These are phyloP conservation scores for Phytophthora tubulina DNA, from an alignment of 352 stramenopile species.

Conservation along the genomic window DNA sequence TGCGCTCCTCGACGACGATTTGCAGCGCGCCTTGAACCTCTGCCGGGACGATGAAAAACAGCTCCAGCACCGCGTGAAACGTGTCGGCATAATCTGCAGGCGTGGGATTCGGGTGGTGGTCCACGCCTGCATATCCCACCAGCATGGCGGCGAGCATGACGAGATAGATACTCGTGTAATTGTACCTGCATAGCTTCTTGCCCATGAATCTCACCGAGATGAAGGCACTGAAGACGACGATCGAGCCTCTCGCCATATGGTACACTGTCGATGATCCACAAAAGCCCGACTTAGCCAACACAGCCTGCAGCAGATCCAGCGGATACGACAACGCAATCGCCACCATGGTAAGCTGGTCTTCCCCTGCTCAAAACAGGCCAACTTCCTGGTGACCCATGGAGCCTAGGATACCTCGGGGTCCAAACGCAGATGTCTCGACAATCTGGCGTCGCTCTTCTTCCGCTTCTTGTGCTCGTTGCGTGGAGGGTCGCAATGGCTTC, in stretches of 20 bases:
- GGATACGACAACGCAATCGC: slow-evolving; percentile 75
- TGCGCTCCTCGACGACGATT: slow-evolving; percentile 92
- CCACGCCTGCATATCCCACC: slow-evolving; percentile 75
- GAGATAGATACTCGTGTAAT: slow-evolving; percentile 86
- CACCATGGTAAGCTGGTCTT: slow-evolving; percentile 54
- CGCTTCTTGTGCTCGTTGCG: too few species aligned
- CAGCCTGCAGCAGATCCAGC: slow-evolving; percentile 87
- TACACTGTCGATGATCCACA: slow-evolving; percentile 91
- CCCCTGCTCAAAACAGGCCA: slow-evolving; percentile 23
- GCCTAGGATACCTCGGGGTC: too few species aligned
- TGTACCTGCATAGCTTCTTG: slow-evolving; percentile 85
- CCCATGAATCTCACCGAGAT: slow-evolving; percentile 87
- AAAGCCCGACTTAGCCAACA: slow-evolving; percentile 88
- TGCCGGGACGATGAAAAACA: slow-evolving; percentile 79
- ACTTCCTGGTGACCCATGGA: too few species aligned
- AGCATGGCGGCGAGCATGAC: slow-evolving; percentile 77
- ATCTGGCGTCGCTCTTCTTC: too few species aligned
- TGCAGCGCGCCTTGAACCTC: slow-evolving; percentile 89
- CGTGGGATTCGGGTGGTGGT: slow-evolving; percentile 33
- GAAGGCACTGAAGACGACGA: slow-evolving; percentile 93
- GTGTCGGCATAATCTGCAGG: slow-evolving; percentile 24
- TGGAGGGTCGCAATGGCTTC: too few species aligned
- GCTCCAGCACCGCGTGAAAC: slow-evolving; percentile 71
- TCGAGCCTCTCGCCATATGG: slow-evolving; percentile 91
- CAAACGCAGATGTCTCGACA: too few species aligned